phyloP scores from a whole-genome alignment of 2,329 filamentous ascomycete genomes.

The Neonectria punicea region DNA sequence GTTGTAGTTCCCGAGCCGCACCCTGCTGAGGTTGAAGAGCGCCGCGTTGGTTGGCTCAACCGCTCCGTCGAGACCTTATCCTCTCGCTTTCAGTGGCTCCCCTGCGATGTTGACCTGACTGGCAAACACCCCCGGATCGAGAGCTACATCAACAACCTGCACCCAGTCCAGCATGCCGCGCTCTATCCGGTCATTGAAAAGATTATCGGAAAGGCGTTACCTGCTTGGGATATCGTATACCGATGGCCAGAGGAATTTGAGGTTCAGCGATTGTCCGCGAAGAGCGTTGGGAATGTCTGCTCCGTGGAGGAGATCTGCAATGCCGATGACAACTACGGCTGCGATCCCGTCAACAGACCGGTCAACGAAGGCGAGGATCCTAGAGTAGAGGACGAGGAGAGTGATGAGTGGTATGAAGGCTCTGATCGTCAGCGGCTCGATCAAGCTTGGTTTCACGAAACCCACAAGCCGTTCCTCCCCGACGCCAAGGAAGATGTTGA shows the following conservation, averaged over 20 bases:
- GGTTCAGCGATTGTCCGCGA: constrained; percentile 39
- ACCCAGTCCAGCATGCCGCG: constrained; percentile 52
- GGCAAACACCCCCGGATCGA: constrained; percentile 52
- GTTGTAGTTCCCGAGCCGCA: neutral
- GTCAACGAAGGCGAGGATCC: constrained; percentile 40
- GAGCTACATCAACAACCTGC: constrained; percentile 66
- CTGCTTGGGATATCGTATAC: constrained; percentile 57
- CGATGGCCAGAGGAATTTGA: constrained; percentile 45
- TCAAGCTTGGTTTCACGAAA: constrained; percentile 42
- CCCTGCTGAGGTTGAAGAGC: constrained; percentile 18
- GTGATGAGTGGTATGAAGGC: constrained; percentile 26
- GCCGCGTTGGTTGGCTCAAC: constrained; percentile 4
- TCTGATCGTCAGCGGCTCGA: constrained; percentile 40
- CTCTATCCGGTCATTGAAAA: constrained; percentile 56
- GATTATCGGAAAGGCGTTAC: constrained; percentile 54
- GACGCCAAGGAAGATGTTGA: constrained; percentile 19
- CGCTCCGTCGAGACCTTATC: constrained; percentile 16
- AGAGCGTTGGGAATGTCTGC: constrained; percentile 33
- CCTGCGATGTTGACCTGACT: constrained; percentile 58
- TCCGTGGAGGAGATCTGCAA: constrained; percentile 31
- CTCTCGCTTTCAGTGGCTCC: constrained; percentile 57
- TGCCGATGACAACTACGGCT: constrained; percentile 7
- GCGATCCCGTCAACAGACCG: constrained; percentile 35
- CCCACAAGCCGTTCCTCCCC: constrained; percentile 36
- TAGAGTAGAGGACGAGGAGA: constrained; percentile 30